Evolutionary conservation across 352 stramenopile genomes (phyloP), one percentile per base, ranked within the genome.

Genomic region (Phytophthora litchii): DNA sequence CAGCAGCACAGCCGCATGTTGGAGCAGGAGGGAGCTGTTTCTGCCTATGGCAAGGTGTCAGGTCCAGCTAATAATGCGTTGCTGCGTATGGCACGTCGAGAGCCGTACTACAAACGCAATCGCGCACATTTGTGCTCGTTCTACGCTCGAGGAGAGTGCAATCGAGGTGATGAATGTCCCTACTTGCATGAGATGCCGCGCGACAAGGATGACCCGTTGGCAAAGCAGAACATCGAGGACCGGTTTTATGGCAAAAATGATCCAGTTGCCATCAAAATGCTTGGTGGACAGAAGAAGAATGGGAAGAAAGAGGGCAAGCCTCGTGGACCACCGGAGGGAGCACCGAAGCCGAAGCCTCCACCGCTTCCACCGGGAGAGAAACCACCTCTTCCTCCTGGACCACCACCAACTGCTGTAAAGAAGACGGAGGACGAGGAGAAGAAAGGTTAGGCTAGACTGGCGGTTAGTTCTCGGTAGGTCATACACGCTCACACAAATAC

Each of bases 141-240:
- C 78, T 99, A 90, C 77, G 92, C 93, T 29, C 85, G 87, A 23
- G 95, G 95, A 41, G 94, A 98, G 77, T 99, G 94, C 67, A 97
- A 92, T 61, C 88, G 90, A 44, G 90, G 94, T 21, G 81, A 94
- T 12, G 83, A 87, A 25, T 99, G 95, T 74, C 95, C 95, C 1
- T 99, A 98, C 62, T 56, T 97, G 65, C 90, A 99, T 66, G 95
- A 98, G 72, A 97, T 98, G 89, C 92, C 91, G 3, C 87, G 87
- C 14, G 84, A 84, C 60, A 94, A 97, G 69, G 92, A 93, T 68
- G 92, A 98, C 68, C 91, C 93, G 32, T 72, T 98, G 23, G 86
- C 84, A n/a, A 97, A 97, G 66, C 95, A 98, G 70, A 98, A 97
- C 86, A 98, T 97, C 29, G 94, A 96, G 46, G 91, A 98, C 70